Conservation (phyloP, 768 basidiomycete genomes). For the Hygrophoropsis aurantiaca region DNA sequence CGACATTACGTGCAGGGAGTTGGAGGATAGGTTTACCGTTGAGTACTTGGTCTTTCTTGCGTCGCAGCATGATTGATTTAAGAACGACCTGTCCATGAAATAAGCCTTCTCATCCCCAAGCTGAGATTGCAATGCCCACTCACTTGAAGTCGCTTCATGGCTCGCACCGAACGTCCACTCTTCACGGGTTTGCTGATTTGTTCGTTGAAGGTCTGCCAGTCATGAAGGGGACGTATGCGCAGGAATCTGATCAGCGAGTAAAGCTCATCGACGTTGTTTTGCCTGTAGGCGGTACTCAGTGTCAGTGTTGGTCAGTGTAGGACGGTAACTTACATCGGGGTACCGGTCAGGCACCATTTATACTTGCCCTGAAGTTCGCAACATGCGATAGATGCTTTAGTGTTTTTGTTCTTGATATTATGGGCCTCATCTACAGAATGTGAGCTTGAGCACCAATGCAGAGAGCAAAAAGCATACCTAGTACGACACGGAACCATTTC, state of each 20-base stretch:
- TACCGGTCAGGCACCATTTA: constrained; percentile 88
- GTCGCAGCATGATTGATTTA: constrained; percentile 84
- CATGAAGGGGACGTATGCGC: constrained; percentile 75
- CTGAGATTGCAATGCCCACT: constrained; percentile 7
- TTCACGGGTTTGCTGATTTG: constrained; percentile 83
- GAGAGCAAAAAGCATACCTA: constrained; percentile 49
- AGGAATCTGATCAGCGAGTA: constrained; percentile 90
- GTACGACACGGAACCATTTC: constrained; percentile 82
- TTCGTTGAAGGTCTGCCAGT: constrained; percentile 76
- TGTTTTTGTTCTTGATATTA: constrained; percentile 86
- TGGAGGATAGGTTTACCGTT: constrained; percentile 83
- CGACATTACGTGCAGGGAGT: constrained; percentile 72
- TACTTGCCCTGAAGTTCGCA: constrained; percentile 75
- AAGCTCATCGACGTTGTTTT: constrained; percentile 90
- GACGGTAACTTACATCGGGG: constrained; percentile 54
- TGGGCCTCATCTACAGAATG: constrained; percentile 80
- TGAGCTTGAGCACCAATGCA: not conserved
- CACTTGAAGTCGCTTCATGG: constrained; percentile 86
- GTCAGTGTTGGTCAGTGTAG: constrained; percentile 26
- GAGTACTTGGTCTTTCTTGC: constrained; percentile 69
- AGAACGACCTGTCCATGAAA: constrained; percentile 60
- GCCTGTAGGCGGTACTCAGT: constrained; percentile 39
- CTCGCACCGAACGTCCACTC: constrained; percentile 54
- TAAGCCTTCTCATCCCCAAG: not conserved
- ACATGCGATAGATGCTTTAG: constrained; percentile 77